Conservation (phyloP, 208 protist genomes). For the Naegleria lovaniensis region DNA sequence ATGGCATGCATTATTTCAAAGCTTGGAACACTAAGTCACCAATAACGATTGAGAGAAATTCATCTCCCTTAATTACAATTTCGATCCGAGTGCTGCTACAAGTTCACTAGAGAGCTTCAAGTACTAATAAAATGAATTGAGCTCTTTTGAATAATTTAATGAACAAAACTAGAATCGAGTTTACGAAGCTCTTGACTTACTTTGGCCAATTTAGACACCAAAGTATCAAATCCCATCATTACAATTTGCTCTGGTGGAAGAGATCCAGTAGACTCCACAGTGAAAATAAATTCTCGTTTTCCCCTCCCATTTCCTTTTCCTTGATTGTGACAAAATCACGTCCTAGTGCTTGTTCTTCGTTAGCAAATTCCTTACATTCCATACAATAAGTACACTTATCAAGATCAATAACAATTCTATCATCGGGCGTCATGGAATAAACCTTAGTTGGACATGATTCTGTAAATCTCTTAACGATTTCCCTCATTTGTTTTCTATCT, state of each 20-base stretch:
- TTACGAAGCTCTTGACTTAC: neutral
- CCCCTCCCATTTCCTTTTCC: constrained; percentile 59
- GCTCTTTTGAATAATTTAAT: no score
- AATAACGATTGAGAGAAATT: no score
- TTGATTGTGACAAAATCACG: constrained; percentile 63
- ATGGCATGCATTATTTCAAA: no score
- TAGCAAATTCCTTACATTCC: constrained; percentile 74
- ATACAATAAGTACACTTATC: constrained; percentile 80
- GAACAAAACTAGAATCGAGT: no score
- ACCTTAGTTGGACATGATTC: constrained; percentile 76
- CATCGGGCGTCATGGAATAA: constrained; percentile 63
- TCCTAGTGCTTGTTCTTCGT: constrained; percentile 25
- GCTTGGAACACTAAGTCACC: no score
- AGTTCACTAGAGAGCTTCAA: no score
- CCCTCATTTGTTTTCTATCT: no score
- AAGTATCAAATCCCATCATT: constrained; percentile 64
- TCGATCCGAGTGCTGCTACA: no score
- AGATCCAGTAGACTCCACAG: constrained; percentile 77
- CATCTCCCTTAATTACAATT: no score
- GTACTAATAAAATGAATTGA: no score
- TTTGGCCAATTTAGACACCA: neutral
- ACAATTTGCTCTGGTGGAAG: constrained; percentile 72
- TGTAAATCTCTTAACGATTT: constrained; percentile 68
- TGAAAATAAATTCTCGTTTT: constrained; percentile 76
- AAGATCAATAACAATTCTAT: constrained; percentile 63